These are phyloP conservation scores for Escallonia herrerae DNA, from an alignment of 129 eudicot species.

Conservation along the genomic window DNA sequence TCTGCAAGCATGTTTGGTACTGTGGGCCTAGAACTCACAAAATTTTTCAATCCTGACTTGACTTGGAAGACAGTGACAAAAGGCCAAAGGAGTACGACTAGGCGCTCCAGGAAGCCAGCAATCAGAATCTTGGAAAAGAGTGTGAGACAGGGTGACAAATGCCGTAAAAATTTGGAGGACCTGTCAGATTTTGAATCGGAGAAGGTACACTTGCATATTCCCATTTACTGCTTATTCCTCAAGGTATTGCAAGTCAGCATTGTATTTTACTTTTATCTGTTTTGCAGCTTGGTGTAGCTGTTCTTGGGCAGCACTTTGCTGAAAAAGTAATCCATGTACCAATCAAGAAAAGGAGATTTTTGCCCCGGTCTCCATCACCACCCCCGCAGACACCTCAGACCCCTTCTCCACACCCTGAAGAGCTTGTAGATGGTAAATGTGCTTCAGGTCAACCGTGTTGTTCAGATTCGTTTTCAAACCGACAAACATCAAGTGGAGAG, in stretches of 20 bases:
- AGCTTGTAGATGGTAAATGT: slow-evolving; percentile 2
- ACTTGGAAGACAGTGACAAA: slow-evolving; percentile 64
- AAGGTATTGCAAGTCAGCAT: not conserved
- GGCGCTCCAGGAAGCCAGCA: slow-evolving; percentile 35
- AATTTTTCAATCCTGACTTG: slow-evolving; percentile 34
- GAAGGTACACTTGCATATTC: slow-evolving; percentile 31
- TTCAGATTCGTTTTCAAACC: slow-evolving; percentile 3
- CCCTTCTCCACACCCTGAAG: no score
- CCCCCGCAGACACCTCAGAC: slow-evolving; percentile 22
- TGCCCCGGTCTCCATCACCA: slow-evolving; percentile 37
- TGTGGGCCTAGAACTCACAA: slow-evolving; percentile 38
- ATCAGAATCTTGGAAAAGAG: slow-evolving; percentile 18
- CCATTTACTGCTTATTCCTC: not conserved
- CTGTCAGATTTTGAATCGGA: slow-evolving; percentile 49
- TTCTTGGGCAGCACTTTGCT: slow-evolving; percentile 38
- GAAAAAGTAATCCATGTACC: slow-evolving; percentile 63
- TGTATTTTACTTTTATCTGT: not conserved
- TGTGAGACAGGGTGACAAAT: slow-evolving; percentile 5
- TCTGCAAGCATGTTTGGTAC: slow-evolving; percentile 35
- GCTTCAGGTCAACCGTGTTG: slow-evolving; percentile 11
- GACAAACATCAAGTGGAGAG: not conserved
- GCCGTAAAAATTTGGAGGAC: slow-evolving; percentile 28
- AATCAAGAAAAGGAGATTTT: slow-evolving; percentile 64
- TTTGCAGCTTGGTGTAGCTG: slow-evolving; percentile 51
- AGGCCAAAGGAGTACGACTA: slow-evolving; percentile 40